Percentiles rank a stretch among this genome's conserved stretches.
phyloP scores from a whole-genome alignment of 2,329 filamentous ascomycete species.

The Cercospora zeina region DNA sequence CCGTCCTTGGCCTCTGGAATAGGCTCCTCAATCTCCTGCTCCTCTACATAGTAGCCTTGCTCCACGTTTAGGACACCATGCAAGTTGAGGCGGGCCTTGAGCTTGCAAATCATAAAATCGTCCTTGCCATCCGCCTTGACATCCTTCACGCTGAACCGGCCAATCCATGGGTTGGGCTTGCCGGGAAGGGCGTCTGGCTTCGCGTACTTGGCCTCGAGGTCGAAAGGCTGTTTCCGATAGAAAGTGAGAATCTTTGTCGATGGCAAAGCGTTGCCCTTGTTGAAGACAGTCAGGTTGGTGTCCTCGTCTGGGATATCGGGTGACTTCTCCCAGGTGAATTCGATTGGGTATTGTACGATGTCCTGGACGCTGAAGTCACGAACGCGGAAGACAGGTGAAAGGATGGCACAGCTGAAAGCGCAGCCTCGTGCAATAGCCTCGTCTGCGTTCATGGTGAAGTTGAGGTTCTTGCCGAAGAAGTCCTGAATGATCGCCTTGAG shows the following conservation, averaged over 20 bases:
- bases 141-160: conserved; percentile 95
- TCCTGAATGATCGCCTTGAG: conserved; percentile 86
- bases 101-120: conserved; percentile 99
- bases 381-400: conserved; percentile 96
- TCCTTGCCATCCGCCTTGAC: conserved; percentile 91
- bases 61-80: conserved; percentile 96
- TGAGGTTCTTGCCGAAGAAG: conserved; percentile 91
- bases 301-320: conserved; percentile 98
- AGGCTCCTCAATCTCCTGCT: conserved; percentile 94
- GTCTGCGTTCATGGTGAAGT: conserved; percentile 97
- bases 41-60: conserved; percentile 96
- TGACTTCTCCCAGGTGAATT: conserved; percentile 98
- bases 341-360: conserved; percentile 96
- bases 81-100: conserved; percentile 94
- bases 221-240: conserved; percentile 96
- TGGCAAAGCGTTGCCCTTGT: conserved; percentile 93
- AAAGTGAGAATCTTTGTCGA: conserved; percentile 99
- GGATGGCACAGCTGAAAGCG: conserved; percentile 95
- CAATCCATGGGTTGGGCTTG: conserved; percentile 92
- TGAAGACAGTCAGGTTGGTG: conserved; percentile 94
- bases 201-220: conserved; percentile 90
- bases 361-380: conserved; percentile 97
- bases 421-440: conserved; percentile 94
- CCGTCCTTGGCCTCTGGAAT: conserved; percentile 72
- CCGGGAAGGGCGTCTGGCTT: conserved; percentile 84